These are phyloP conservation scores for Leccinum ochraceum DNA, from an alignment of 768 basidiomycete species.

Conservation along the genomic window DNA sequence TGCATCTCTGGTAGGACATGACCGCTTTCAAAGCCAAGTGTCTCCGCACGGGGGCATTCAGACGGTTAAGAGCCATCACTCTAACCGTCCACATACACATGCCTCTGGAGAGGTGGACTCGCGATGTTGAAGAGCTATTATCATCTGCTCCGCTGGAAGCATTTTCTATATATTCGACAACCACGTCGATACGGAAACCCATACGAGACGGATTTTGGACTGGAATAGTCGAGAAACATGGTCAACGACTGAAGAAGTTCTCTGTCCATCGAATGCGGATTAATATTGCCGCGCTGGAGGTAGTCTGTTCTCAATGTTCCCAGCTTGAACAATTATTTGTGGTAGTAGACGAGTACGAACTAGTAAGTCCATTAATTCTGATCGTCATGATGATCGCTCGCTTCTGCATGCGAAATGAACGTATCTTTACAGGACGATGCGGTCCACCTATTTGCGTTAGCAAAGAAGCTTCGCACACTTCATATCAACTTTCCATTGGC, in stretches of 20 bases:
- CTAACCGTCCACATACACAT: constrained; percentile 47
- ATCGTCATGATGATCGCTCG: neutral
- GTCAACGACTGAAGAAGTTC: constrained; percentile 51
- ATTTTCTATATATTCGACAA: constrained; percentile 56
- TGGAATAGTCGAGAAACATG: constrained; percentile 37
- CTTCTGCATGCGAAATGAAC: neutral
- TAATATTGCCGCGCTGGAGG: constrained; percentile 45
- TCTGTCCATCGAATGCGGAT: constrained; percentile 67
- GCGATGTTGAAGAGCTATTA: constrained; percentile 44
- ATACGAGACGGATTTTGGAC: too few species aligned
- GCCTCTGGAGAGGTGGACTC: constrained; percentile 46
- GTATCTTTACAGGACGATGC: constrained; percentile 19
- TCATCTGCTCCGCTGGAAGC: constrained; percentile 50
- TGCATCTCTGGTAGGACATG: constrained; percentile 49
- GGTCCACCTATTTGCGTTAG: constrained; percentile 40
- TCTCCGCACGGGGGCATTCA: constrained; percentile 36
- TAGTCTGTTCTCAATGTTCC: constrained; percentile 56
- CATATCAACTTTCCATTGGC: constrained; percentile 57
- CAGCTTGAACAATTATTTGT: constrained; percentile 66
- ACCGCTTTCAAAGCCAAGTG: constrained; percentile 43
- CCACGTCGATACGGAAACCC: too few species aligned
- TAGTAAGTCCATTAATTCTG: constrained; percentile 39
- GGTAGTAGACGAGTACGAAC: constrained; percentile 44
- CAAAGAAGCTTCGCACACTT: constrained; percentile 50
- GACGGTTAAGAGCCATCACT: constrained; percentile 55